phyloP scores from a whole-genome alignment of 108 stramenopile species.

The Aureococcus anophagefferens region DNA sequence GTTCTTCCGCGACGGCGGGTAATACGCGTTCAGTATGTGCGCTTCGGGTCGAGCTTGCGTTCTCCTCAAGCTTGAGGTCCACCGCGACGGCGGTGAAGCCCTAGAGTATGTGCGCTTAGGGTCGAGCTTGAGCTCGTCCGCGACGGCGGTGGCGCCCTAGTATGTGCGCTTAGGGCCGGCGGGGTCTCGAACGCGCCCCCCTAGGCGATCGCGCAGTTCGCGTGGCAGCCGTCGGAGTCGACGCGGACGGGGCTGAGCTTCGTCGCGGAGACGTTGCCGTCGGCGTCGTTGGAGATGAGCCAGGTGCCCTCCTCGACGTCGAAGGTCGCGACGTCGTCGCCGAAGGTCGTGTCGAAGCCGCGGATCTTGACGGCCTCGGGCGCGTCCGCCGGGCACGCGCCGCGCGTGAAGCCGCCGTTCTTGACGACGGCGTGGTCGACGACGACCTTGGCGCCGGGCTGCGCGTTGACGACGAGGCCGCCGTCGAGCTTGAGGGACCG shows the following conservation, averaged over 20 bases:
- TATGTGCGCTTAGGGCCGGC: too few species aligned
- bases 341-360: slow-evolving; percentile 5
- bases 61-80: too few species aligned
- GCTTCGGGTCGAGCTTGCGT: too few species aligned
- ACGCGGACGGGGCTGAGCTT: too few species aligned
- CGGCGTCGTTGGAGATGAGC: not conserved
- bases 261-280: not conserved
- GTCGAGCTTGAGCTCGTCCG: too few species aligned
- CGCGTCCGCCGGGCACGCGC: not conserved
- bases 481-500: slow-evolving; percentile 17
- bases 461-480: slow-evolving; percentile 10
- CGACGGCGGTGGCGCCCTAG: too few species aligned
- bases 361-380: slow-evolving; percentile 15
- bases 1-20: not conserved
- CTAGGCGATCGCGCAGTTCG: too few species aligned
- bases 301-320: not conserved
- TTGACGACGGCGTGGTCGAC: not conserved
- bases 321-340: not conserved
- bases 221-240: too few species aligned
- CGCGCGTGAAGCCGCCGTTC: slow-evolving; percentile 8
- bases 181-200: too few species aligned
- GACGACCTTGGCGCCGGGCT: slow-evolving; percentile 7
- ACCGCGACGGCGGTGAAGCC: too few species aligned
- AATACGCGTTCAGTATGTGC: too few species aligned
- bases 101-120: too few species aligned